Evolutionary conservation across 306 rosid species (phyloP).

Genomic region (Cyclanthera cordifolia): DNA sequence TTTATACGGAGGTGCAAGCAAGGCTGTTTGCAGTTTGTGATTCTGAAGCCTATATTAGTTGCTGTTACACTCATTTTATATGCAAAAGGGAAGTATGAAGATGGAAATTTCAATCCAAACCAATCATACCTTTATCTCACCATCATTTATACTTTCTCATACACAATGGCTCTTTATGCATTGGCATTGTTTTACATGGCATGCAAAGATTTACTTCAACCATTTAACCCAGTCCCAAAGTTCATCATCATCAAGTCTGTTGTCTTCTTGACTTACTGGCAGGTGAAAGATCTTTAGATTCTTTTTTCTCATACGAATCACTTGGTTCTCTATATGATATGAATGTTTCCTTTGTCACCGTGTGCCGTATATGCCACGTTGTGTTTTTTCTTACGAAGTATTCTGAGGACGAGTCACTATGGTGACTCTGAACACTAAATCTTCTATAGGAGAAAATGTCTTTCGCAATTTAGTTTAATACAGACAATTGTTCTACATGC

Average conservation of each 20-base stretch:
- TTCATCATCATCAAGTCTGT: slow-evolving; percentile 86
- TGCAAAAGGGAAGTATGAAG: slow-evolving; percentile 74
- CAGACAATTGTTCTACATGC: no score
- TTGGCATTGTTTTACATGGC: slow-evolving; percentile 86
- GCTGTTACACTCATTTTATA: slow-evolving; percentile 75
- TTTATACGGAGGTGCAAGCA: slow-evolving; percentile 97
- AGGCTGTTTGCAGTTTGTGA: slow-evolving; percentile 95
- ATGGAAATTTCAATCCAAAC: slow-evolving; percentile 79
- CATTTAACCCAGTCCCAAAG: slow-evolving; percentile 95
- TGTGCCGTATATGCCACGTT: not conserved
- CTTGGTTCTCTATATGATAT: not conserved
- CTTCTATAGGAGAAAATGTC: not conserved
- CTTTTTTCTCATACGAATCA: not conserved
- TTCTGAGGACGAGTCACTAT: not conserved
- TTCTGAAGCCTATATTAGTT: slow-evolving; percentile 85
- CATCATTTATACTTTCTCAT: slow-evolving; percentile 74
- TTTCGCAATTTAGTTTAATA: not conserved
- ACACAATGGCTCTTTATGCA: slow-evolving; percentile 83
- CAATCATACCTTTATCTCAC: slow-evolving; percentile 91
- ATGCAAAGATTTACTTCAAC: slow-evolving; percentile 94
- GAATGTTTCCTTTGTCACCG: not conserved
- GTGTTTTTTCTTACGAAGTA: not conserved
- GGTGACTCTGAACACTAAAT: not conserved
- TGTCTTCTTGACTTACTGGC: slow-evolving; percentile 98
- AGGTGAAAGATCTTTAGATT: slow-evolving; percentile 32